Evolutionary conservation across 2,329 filamentous ascomycete species (phyloP).

Genomic region (Calonectria naviculata): DNA sequence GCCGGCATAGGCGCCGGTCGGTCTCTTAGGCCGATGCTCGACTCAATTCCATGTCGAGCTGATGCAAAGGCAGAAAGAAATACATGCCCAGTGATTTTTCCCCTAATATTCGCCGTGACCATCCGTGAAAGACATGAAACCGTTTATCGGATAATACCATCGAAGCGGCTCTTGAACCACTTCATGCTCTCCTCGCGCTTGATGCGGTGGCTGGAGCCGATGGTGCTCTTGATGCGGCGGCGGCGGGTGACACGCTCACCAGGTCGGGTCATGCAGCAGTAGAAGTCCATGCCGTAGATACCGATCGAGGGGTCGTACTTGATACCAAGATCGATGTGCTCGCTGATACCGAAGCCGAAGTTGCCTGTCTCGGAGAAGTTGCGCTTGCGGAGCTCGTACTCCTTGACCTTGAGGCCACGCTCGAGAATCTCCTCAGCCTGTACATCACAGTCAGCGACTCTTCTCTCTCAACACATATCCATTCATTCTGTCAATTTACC

Average conservation of each 20-base stretch:
- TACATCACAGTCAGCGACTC: slow-evolving; percentile 36
- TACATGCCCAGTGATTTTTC: slow-evolving; percentile 52
- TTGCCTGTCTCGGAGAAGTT: slow-evolving; percentile 99
- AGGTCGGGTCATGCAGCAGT: slow-evolving; percentile 99
- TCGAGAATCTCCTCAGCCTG: slow-evolving; percentile 99
- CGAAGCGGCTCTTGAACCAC: slow-evolving; percentile 94
- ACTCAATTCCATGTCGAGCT: slow-evolving; percentile 67
- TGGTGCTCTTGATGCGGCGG: slow-evolving; percentile 86
- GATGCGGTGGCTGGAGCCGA: slow-evolving; percentile 93
- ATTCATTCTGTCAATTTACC: slow-evolving; percentile 44
- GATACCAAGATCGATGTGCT: slow-evolving; percentile 99
- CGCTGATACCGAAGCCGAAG: slow-evolving; percentile 99
- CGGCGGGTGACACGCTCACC: slow-evolving; percentile 98
- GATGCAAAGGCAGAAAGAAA: slow-evolving; percentile 58
- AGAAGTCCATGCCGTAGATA: slow-evolving; percentile 99
- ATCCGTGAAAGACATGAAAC: slow-evolving; percentile 48
- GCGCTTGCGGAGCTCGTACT: slow-evolving; percentile 99
- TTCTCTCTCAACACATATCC: neutral
- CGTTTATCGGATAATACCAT: slow-evolving; percentile 97
- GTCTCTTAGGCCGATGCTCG: slow-evolving; percentile 78
- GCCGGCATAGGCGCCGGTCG: slow-evolving; percentile 76
- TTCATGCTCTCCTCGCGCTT: slow-evolving; percentile 95
- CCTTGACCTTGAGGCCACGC: slow-evolving; percentile 99
- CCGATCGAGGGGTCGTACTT: slow-evolving; percentile 99
- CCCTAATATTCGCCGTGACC: slow-evolving; percentile 54